phyloP scores from a whole-genome alignment of 1,284 basidiomycete genomes.

The Sporisorium scitamineum region DNA sequence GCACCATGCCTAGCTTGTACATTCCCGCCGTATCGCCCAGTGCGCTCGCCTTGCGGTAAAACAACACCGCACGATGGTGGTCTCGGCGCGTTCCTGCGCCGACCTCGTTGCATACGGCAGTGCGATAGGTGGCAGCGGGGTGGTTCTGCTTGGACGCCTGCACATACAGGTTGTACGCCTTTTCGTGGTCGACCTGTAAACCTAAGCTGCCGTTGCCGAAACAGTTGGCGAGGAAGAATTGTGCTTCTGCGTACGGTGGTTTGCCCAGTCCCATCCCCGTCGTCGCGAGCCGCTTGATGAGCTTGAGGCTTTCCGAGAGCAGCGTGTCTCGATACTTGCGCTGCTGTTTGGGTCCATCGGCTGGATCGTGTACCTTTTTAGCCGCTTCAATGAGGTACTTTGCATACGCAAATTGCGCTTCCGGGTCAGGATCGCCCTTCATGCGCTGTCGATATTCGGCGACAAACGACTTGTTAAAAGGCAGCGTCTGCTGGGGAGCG shows the following conservation, averaged over 20 bases:
- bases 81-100: slow-evolving; percentile 97
- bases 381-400: slow-evolving; percentile 99
- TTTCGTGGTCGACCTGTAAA: slow-evolving; percentile 94
- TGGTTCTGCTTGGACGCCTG: slow-evolving; percentile 98
- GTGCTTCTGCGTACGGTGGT: slow-evolving; percentile 90
- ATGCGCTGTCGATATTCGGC: slow-evolving; percentile 96
- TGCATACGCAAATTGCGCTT: slow-evolving; percentile 96
- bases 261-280: slow-evolving; percentile 75
- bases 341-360: slow-evolving; percentile 64
- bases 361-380: slow-evolving; percentile 75
- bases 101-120: slow-evolving; percentile 98
- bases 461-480: slow-evolving; percentile 89
- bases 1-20: slow-evolving; percentile 98
- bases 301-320: slow-evolving; percentile 88
- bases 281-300: slow-evolving; percentile 89
- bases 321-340: slow-evolving; percentile 88
- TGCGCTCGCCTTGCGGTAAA: slow-evolving; percentile 96
- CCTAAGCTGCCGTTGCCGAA: slow-evolving; percentile 95
- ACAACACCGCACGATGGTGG: slow-evolving; percentile 86
- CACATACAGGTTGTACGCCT: slow-evolving; percentile 97
- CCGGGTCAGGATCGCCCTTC: slow-evolving; percentile 96
- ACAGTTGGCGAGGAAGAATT: slow-evolving; percentile 98
- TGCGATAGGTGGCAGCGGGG: slow-evolving; percentile 92
- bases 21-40: slow-evolving; percentile 97
- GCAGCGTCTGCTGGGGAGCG: slow-evolving; percentile 55